Conservation (phyloP, 2,329 filamentous ascomycete species). For the Fusarium cyanostomum region DNA sequence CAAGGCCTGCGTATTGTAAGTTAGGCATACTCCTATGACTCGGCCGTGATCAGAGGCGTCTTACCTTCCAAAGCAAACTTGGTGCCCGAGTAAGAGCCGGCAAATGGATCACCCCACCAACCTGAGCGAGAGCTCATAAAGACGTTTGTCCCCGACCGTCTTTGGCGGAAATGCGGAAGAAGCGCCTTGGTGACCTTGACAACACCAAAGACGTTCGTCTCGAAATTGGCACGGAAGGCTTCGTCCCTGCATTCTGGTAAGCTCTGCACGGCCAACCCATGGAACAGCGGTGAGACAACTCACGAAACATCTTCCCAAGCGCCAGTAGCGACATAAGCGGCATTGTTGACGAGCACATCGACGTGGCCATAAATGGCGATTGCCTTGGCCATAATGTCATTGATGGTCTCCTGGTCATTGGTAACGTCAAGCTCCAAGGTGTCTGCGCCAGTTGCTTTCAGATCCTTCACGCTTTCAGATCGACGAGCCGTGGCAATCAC, state of each 20-base stretch:
- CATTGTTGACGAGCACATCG: slow-evolving; percentile 49
- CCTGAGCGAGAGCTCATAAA: slow-evolving; percentile 17
- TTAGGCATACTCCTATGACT: not conserved
- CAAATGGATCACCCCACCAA: slow-evolving; percentile 5
- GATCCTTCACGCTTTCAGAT: slow-evolving; percentile 29
- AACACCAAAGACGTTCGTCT: slow-evolving; percentile 18
- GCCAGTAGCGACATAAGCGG: slow-evolving; percentile 43
- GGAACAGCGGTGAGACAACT: slow-evolving; percentile 9
- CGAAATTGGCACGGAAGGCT: slow-evolving; percentile 11
- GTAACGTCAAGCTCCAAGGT: slow-evolving; percentile 47
- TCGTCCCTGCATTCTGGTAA: not conserved
- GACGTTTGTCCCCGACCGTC: slow-evolving; percentile 1
- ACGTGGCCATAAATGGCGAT: slow-evolving; percentile 46
- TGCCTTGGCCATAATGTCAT: slow-evolving; percentile 36
- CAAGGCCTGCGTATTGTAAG: not conserved
- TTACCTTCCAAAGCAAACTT: slow-evolving; percentile 23
- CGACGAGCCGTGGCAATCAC: slow-evolving; percentile 46
- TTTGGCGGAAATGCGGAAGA: slow-evolving; percentile 3
- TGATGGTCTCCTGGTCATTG: slow-evolving; percentile 21
- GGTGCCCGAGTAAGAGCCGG: slow-evolving; percentile 6
- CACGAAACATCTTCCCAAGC: slow-evolving; percentile 47
- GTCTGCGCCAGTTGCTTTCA: not conserved
- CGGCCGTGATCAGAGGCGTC: not conserved
- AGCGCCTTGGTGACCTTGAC: slow-evolving; percentile 10
- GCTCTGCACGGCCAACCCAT: too few relatives aligned